phyloP scores from a whole-genome alignment of 768 basidiomycete genomes.

The Kwoniella dejecticola region DNA sequence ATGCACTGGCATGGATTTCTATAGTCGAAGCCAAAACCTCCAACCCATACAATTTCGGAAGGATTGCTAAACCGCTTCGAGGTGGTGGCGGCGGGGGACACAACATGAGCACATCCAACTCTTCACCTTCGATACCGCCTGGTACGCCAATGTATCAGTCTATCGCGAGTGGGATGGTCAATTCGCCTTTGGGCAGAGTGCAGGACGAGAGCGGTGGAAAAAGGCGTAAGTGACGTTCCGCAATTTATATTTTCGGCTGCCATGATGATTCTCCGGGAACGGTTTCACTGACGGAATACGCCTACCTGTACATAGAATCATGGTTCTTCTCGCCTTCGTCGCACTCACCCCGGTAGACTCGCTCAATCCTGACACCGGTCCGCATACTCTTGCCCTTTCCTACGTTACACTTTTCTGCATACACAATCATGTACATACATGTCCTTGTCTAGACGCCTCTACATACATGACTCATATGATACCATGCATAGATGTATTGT shows the following conservation, averaged over 20 bases:
- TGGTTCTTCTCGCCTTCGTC: slow-evolving; percentile 34
- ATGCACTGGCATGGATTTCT: slow-evolving; percentile 10
- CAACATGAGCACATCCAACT: background rate
- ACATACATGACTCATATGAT: background rate
- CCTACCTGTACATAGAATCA: slow-evolving; percentile 25
- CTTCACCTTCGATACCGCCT: background rate
- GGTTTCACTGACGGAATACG: too few relatives aligned
- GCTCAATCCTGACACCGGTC: too few relatives aligned
- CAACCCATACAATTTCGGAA: slow-evolving; percentile 75
- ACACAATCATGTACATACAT: background rate
- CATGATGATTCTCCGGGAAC: background rate
- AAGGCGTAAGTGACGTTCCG: slow-evolving; percentile 39
- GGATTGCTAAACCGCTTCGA: slow-evolving; percentile 94
- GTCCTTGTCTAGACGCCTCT: background rate
- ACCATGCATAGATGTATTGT: slow-evolving; percentile 13
- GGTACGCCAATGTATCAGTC: slow-evolving; percentile 26
- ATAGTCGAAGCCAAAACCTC: slow-evolving; percentile 55
- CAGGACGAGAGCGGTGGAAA: slow-evolving; percentile 46
- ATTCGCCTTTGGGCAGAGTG: slow-evolving; percentile 44
- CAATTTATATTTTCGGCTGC: background rate
- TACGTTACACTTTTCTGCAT: too few relatives aligned
- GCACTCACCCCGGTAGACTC: slow-evolving; percentile 20
- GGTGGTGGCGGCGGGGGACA: slow-evolving; percentile 67
- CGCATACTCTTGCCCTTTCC: too few relatives aligned
- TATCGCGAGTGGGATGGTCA: slow-evolving; percentile 24